Evolutionary conservation across 2,329 filamentous ascomycete genomes (phyloP).

Genomic region (Nothophoma quercina): DNA sequence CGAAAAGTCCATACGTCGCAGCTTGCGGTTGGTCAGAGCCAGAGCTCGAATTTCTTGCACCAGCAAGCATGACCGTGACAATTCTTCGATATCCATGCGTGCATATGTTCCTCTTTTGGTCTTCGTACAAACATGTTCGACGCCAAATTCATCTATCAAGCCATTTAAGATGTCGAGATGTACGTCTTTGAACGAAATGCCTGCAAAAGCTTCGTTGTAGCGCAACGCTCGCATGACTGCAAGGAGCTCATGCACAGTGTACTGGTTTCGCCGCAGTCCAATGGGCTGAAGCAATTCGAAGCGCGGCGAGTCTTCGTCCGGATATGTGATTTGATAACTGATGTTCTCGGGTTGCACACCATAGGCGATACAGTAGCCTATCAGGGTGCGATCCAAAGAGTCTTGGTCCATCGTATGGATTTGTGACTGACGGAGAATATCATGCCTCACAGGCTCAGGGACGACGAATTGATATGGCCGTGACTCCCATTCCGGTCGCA

Average conservation of each 20-base stretch:
- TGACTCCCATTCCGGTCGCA: constrained; percentile 71
- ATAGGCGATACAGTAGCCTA: constrained; percentile 74
- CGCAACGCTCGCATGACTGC: constrained; percentile 73
- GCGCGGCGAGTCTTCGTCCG: constrained; percentile 68
- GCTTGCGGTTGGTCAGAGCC: constrained; percentile 69
- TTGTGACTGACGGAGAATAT: constrained; percentile 43
- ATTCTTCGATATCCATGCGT: constrained; percentile 60
- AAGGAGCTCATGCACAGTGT: constrained; percentile 69
- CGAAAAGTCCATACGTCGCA: constrained; percentile 71
- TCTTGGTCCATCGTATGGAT: constrained; percentile 66
- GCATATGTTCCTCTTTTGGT: constrained; percentile 66
- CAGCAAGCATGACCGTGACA: constrained; percentile 65
- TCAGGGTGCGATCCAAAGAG: constrained; percentile 71
- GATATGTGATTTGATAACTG: constrained; percentile 49
- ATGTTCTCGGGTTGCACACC: constrained; percentile 72
- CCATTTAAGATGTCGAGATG: constrained; percentile 71
- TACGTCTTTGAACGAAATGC: constrained; percentile 72
- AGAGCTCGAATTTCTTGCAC: constrained; percentile 74
- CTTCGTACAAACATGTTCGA: constrained; percentile 67
- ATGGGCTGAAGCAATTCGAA: constrained; percentile 69
- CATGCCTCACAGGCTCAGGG: constrained; percentile 56
- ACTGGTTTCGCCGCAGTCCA: constrained; percentile 59
- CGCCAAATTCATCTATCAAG: constrained; percentile 65
- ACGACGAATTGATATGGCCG: constrained; percentile 69
- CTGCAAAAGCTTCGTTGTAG: constrained; percentile 73